Percentiles rank a stretch among this genome's conserved stretches.
Evolutionary conservation across 192 early-diverging fungal genomes (phyloP).

Genomic region (Coemansia sp.): DNA sequence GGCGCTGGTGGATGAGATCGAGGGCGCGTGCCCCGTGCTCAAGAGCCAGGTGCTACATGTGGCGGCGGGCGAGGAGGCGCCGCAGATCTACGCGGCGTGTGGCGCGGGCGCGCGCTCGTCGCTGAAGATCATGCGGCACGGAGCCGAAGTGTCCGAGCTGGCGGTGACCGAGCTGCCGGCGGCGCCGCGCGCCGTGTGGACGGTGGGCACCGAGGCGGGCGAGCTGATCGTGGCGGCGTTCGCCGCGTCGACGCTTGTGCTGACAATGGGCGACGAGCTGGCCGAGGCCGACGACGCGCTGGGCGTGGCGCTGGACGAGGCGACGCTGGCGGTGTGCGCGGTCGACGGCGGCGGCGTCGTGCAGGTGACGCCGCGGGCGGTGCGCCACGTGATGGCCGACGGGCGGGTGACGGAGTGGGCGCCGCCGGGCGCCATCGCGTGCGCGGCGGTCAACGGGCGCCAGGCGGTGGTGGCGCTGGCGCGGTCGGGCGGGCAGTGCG

Average conservation of each 20-base stretch:
- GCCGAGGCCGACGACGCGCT: constrained; percentile 94
- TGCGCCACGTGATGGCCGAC: constrained; percentile 86
- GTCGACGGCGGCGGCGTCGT: constrained; percentile 85
- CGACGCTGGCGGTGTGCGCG: constrained; percentile 80
- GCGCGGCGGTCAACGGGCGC: constrained; percentile 78
- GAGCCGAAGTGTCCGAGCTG: constrained; percentile 88
- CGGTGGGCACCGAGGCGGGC: constrained; percentile 66
- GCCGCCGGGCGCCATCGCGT: constrained; percentile 71
- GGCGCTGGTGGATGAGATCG: constrained; percentile 87
- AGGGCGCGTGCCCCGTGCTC: constrained; percentile 77
- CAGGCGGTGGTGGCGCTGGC: constrained; percentile 83
- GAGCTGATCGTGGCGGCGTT: constrained; percentile 93
- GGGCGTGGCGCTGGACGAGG: constrained; percentile 60
- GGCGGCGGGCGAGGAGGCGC: constrained; percentile 78
- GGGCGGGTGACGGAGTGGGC: constrained; percentile 92
- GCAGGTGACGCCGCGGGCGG: constrained; percentile 87
- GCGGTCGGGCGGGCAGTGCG: constrained; percentile 62
- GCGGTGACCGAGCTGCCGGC: constrained; percentile 91
- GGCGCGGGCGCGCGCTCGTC: constrained; percentile 78
- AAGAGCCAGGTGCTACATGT: constrained; percentile 86
- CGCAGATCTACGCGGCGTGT: constrained; percentile 89
- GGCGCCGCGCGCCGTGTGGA: constrained; percentile 91
- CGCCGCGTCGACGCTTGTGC: constrained; percentile 85
- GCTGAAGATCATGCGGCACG: constrained; percentile 89
- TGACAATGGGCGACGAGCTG: constrained; percentile 91